Conservation (phyloP, 164 flowering plant species). For the Vitis labrusca region DNA sequence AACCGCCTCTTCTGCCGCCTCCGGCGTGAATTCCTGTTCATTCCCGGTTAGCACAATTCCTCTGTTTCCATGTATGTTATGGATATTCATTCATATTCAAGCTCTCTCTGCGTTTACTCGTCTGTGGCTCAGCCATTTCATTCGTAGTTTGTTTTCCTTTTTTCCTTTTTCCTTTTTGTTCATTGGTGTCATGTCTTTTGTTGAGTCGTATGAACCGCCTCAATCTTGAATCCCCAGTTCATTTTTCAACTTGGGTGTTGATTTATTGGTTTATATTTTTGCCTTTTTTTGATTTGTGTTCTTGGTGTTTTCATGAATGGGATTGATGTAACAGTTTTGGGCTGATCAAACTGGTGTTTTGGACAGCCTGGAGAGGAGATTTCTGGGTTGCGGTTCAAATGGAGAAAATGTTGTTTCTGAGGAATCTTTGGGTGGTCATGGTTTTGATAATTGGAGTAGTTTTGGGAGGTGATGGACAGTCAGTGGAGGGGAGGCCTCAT, state of each 20-base stretch:
- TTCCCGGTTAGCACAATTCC: no score
- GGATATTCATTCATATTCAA: no score
- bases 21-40: not conserved
- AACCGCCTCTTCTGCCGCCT: not conserved
- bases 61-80: no score
- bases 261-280: not conserved
- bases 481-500: constrained; percentile 30
- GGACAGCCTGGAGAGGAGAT: not conserved
- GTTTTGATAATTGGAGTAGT: constrained; percentile 13
- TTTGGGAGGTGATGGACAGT: constrained; percentile 5
- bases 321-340: constrained; percentile 4
- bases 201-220: no score
- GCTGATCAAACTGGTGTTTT: not conserved
- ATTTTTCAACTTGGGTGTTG: not conserved
- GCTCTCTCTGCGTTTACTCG: no score
- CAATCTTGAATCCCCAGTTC: no score
- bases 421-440: constrained; percentile 4
- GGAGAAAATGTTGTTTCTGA: constrained; percentile 20
- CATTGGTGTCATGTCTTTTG: no score
- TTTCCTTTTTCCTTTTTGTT: no score
- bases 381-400: constrained; percentile 15
- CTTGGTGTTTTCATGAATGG: not conserved
- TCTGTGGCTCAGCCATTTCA: no score
- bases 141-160: no score
- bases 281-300: not conserved